Conservation (phyloP, 345 rosid genomes). For the Garcia nutans region DNA sequence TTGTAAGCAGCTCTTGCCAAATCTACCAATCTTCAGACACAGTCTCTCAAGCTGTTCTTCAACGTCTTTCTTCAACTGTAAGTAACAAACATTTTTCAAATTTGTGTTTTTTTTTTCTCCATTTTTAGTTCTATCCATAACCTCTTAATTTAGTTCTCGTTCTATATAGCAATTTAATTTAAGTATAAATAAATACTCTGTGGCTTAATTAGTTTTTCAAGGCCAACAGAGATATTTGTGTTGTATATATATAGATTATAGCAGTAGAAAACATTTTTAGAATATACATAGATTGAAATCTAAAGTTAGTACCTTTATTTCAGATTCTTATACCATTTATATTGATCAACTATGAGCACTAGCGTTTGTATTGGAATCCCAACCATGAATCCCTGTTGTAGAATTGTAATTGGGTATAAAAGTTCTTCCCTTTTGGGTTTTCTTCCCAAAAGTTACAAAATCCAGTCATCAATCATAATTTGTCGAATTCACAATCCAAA, state of each 20-base stretch:
- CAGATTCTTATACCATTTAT: background rate
- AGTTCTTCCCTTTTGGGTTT: constrained; percentile 53
- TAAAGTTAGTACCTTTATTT: background rate
- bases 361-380: constrained; percentile 59
- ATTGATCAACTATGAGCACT: constrained; percentile 43
- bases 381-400: constrained; percentile 77
- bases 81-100: constrained; percentile 21
- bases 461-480: constrained; percentile 33
- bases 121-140: background rate
- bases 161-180: background rate
- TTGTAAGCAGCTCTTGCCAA: background rate
- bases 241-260: constrained; percentile 8
- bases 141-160: background rate
- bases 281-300: background rate
- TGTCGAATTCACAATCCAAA: constrained; percentile 55
- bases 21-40: constrained; percentile 19
- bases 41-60: constrained; percentile 12
- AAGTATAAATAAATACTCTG: constrained; percentile 21
- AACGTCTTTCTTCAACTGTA: constrained; percentile 29
- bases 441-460: constrained; percentile 33
- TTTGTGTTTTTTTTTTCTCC: background rate
- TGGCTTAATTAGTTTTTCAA: constrained; percentile 24
- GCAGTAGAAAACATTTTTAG: background rate
- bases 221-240: constrained; percentile 32
- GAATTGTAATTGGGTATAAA: constrained; percentile 53